These are phyloP conservation scores for Trametes gibbosa DNA, from an alignment of 768 basidiomycete genomes.

Conservation along the genomic window DNA sequence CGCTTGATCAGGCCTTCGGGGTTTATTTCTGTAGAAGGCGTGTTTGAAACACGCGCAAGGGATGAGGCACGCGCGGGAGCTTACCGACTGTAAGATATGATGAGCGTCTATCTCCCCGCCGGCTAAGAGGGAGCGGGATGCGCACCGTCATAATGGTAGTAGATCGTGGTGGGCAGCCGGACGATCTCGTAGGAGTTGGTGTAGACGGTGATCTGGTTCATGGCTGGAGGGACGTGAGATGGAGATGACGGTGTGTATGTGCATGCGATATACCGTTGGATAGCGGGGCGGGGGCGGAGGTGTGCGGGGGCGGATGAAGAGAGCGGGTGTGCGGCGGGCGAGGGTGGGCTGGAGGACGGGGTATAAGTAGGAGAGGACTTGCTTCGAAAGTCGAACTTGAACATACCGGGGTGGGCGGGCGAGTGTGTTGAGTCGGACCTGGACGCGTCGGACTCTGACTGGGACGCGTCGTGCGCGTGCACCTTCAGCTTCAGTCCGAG, in stretches of 20 bases:
- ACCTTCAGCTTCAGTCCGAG: too few species aligned
- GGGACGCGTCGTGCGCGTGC: too few species aligned
- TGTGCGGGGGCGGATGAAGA: neutral
- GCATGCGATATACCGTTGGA: neutral
- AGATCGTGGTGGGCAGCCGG: conserved; percentile 21
- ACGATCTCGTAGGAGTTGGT: conserved; percentile 36
- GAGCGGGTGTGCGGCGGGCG: neutral
- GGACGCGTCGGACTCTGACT: too few species aligned
- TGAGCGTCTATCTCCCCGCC: neutral
- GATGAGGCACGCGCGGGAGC: neutral
- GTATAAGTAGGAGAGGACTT: neutral
- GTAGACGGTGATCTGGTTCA: conserved; percentile 22
- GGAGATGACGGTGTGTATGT: neutral
- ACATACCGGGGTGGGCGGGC: neutral
- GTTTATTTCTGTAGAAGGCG: neutral
- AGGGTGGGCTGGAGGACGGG: neutral
- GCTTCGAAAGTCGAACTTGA: conserved; percentile 9
- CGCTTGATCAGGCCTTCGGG: neutral
- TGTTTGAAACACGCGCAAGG: neutral
- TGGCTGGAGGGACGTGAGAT: neutral
- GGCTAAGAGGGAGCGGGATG: too few species aligned
- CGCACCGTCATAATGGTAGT: conserved; percentile 24
- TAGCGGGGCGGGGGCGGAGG: neutral
- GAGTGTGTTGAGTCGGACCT: neutral
- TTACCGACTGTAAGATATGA: conserved; percentile 9